A percentile compares a stretch with the other conserved stretches of the same genome.
These are phyloP conservation scores for Didymella segeticola DNA, from an alignment of 2,329 filamentous ascomycete species.

Conservation along the genomic window DNA sequence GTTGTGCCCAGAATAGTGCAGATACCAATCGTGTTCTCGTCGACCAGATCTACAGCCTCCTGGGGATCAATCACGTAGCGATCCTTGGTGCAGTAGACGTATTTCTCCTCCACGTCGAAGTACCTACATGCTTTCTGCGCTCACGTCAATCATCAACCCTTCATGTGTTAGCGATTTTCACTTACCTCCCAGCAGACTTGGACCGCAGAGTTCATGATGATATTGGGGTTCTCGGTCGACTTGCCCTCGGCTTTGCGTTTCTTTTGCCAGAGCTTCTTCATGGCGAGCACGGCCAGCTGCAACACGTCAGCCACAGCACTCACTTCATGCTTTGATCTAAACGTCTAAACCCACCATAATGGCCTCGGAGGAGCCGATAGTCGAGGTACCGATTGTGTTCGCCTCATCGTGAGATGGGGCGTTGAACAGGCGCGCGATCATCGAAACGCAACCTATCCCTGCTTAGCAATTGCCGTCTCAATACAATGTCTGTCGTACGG, in stretches of 20 bases:
- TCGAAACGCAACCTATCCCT: constrained; percentile 47
- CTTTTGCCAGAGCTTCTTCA: constrained; percentile 96
- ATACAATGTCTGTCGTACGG: constrained; percentile 67
- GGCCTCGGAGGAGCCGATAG: constrained; percentile 87
- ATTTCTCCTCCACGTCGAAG: constrained; percentile 93
- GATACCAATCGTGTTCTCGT: constrained; percentile 85
- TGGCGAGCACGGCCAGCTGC: constrained; percentile 76
- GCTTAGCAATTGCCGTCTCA: constrained; percentile 74
- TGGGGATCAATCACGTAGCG: constrained; percentile 70
- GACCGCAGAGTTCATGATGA: constrained; percentile 94
- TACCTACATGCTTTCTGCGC: constrained; percentile 72
- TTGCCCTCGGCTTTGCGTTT: constrained; percentile 83
- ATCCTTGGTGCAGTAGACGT: constrained; percentile 66
- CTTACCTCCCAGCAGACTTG: constrained; percentile 88
- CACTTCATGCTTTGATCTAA: background rate
- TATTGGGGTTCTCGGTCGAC: constrained; percentile 80
- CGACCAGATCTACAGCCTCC: constrained; percentile 66
- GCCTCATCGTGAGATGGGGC: constrained; percentile 66
- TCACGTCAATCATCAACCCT: background rate
- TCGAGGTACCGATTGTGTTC: constrained; percentile 83
- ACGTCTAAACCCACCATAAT: constrained; percentile 54
- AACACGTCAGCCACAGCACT: constrained; percentile 1
- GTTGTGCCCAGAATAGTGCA: constrained; percentile 89
- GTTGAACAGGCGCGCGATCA: constrained; percentile 82
- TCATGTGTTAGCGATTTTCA: background rate